A percentile compares a stretch with the other conserved stretches of the same genome.
Evolutionary conservation across 2,329 filamentous ascomycete genomes (phyloP).

Genomic region (Diaporthe ilicicola): DNA sequence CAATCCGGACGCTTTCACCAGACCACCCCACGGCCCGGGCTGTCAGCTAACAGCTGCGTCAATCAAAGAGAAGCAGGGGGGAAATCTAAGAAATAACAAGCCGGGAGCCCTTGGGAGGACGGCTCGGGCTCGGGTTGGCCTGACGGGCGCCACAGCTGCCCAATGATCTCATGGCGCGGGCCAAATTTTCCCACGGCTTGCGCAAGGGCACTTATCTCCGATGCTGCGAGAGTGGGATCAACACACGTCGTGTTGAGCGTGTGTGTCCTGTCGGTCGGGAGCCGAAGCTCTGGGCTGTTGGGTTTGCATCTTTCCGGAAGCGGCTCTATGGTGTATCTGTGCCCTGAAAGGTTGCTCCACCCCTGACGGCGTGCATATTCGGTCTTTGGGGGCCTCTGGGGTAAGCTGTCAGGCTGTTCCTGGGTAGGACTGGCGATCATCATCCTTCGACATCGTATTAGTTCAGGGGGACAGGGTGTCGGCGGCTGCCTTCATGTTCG

Average conservation of each 20-base stretch:
- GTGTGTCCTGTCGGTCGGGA: slow-evolving; percentile 1
- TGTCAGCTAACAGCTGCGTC: background rate
- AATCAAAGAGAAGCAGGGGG: background rate
- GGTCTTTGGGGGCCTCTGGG: background rate
- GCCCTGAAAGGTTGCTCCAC: background rate
- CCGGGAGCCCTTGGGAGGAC: background rate
- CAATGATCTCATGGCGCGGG: slow-evolving; percentile 14
- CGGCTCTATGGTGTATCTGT: background rate
- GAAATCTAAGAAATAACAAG: background rate
- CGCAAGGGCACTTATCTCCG: slow-evolving; percentile 17
- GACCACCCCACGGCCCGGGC: background rate
- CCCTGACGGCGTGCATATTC: background rate
- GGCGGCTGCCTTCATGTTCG: background rate
- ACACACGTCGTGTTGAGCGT: background rate
- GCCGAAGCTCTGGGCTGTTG: background rate
- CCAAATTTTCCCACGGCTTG: background rate
- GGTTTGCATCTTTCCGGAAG: background rate
- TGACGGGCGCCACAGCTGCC: background rate
- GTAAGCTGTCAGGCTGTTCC: background rate
- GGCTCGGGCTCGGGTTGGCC: background rate
- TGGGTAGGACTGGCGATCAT: background rate
- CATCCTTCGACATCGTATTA: background rate
- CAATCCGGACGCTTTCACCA: background rate
- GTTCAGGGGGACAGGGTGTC: slow-evolving; percentile 6
- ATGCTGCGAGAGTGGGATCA: slow-evolving; percentile 20